Evolutionary conservation across 352 stramenopile species (phyloP).

Genomic region (Aphanomyces euteiches): DNA sequence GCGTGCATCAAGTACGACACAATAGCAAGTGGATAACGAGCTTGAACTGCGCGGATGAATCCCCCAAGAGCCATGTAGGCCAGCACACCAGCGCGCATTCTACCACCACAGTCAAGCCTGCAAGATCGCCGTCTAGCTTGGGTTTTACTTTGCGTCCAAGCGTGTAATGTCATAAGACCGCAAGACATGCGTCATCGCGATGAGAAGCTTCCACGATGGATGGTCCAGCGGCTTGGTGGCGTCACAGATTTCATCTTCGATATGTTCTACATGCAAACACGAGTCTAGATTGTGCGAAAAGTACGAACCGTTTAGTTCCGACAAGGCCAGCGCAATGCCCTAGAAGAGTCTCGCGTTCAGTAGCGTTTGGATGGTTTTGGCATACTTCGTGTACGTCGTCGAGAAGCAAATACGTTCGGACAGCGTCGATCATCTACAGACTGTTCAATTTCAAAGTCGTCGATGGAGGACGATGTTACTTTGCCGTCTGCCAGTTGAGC

Average conservation of each 20-base stretch:
- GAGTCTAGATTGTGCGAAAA: neutral
- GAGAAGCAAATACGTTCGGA: slow-evolving; percentile 22
- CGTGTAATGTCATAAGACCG: slow-evolving; percentile 1
- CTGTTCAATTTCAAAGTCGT: neutral
- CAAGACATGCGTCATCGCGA: slow-evolving; percentile 15
- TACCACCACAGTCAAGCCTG: neutral
- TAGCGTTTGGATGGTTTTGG: no score
- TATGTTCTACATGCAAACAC: neutral
- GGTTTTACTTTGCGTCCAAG: neutral
- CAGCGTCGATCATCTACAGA: slow-evolving; percentile 18
- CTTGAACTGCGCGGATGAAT: slow-evolving; percentile 19
- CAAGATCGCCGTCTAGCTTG: neutral
- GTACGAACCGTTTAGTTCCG: slow-evolving; percentile 4
- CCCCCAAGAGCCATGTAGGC: slow-evolving; percentile 18
- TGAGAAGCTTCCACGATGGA: neutral
- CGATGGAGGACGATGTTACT: no score
- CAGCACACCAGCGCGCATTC: slow-evolving; percentile 1
- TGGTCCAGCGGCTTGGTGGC: no score
- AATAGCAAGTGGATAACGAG: slow-evolving; percentile 1
- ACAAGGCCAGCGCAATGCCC: neutral
- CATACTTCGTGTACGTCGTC: slow-evolving; percentile 1
- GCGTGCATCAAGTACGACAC: slow-evolving; percentile 25
- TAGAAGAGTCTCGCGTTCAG: neutral
- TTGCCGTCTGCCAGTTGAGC: no score
- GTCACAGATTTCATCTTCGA: neutral